Evolutionary conservation across 768 basidiomycete genomes (phyloP).

Genomic region (Filobasidium wieringae): DNA sequence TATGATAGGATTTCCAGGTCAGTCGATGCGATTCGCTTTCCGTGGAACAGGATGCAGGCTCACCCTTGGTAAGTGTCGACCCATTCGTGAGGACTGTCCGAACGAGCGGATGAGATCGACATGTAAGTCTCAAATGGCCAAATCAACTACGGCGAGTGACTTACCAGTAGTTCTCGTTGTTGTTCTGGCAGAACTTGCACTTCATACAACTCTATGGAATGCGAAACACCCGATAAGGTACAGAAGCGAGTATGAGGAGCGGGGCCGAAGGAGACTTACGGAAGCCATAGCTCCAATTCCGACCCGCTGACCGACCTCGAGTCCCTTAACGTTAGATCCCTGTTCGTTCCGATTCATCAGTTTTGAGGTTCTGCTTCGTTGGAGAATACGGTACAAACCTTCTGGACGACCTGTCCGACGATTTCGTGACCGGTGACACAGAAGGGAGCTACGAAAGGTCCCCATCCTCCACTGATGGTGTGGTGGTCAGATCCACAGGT

Average conservation of each 20-base stretch:
- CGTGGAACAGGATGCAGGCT: not conserved
- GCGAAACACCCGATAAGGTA: too few relatives aligned
- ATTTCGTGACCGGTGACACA: constrained; percentile 38
- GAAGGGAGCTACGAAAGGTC: constrained; percentile 30
- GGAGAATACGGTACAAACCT: constrained; percentile 9
- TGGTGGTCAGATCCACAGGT: constrained; percentile 27
- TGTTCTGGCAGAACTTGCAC: constrained; percentile 18
- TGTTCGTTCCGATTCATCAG: not conserved
- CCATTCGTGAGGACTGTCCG: constrained; percentile 29
- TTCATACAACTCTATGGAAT: constrained; percentile 9
- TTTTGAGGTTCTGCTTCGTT: not conserved
- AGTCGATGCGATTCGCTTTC: too few relatives aligned
- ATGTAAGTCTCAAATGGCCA: constrained; percentile 2
- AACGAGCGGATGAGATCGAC: constrained; percentile 23
- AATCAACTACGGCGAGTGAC: too few relatives aligned
- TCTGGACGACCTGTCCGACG: constrained; percentile 35
- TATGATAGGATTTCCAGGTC: not conserved
- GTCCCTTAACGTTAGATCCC: constrained; percentile 31
- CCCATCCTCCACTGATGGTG: constrained; percentile 38
- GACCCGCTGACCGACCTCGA: constrained; percentile 48
- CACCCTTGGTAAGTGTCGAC: not conserved
- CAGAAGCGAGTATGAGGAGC: too few relatives aligned
- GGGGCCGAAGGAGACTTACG: constrained; percentile 46
- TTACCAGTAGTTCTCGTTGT: constrained; percentile 25
- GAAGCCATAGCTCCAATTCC: constrained; percentile 47